Evolutionary conservation across 176 grass and related monocot species (phyloP), one percentile per base, ranked within the genome.

Genomic region (Cocos nucifera): DNA sequence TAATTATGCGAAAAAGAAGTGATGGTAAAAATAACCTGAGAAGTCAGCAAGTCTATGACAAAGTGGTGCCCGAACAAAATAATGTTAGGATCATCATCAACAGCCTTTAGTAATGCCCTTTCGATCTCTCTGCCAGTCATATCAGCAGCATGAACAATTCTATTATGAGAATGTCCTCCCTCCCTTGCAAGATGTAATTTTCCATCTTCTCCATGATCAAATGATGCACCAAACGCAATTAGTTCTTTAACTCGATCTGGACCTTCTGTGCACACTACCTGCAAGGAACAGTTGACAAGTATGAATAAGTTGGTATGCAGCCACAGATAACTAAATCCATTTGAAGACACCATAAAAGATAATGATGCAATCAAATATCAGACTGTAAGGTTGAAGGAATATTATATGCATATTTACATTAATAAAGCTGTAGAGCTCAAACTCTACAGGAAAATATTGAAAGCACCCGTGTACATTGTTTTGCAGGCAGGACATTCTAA

Each of bases 241-340:
- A 96, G 70, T 69, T 96, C 92, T 62, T 82, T 90, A 20, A 96
- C 87, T 17, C 92, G 86, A 66, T 90, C 92, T 48, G 92, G 92
- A 19, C 92, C 92, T 78, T 96, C 92, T 63, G 92, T 96, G 83
- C 92, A 96, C 53, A 96, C 92, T 55, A 96, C 70, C 91, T 95
- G 51, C 16, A 53, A 15, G 17, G 14, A 51, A n/a, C 51, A 32
- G 62, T 64, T 64, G 48, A 49, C 2, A 64, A 51, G 14, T 67
- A 51, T 10, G 24, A n/a, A 32, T 19, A 39, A 61, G 17, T 2
- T 61, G 50, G 52, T 17, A 19, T 56, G 9, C 35, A 44, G 35
- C 9, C 10, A 44, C 35, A 12, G 35, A 44, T 35, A 35, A 44
- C 10, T 44, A 44, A 44, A 14, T 44, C 35, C 10, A 44, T 12